phyloP scores from a whole-genome alignment of 2,329 filamentous ascomycete species.

The Scedosporium boydii region DNA sequence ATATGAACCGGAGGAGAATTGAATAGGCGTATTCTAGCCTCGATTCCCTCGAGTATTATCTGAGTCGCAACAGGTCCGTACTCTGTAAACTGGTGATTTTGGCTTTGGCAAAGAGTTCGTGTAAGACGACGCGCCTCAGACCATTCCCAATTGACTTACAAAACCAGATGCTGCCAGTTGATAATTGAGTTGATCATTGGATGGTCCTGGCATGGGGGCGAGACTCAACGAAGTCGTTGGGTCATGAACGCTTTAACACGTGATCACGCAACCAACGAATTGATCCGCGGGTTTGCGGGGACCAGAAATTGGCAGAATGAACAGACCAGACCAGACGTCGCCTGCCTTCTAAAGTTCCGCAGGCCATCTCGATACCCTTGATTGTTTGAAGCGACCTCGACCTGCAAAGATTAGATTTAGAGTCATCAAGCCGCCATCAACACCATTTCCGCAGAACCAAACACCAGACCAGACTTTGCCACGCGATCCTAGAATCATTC shows the following conservation, averaged over 20 bases:
- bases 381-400: neutral
- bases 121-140: no score
- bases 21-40: no score
- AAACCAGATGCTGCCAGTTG: no score
- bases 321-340: neutral
- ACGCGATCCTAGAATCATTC: neutral
- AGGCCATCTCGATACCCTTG: neutral
- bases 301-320: neutral
- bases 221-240: neutral
- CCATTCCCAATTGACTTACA: no score
- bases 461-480: neutral
- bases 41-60: no score
- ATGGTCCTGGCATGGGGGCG: no score
- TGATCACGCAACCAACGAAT: neutral
- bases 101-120: no score
- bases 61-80: no score
- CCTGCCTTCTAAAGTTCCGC: neutral
- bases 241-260: neutral
- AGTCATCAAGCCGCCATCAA: neutral
- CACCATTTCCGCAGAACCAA: neutral
- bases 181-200: no score
- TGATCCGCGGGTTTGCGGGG: neutral
- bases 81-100: no score
- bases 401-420: neutral
- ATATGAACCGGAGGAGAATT: no score